phyloP scores from a whole-genome alignment of 306 rosid genomes.

The Malus fusca region DNA sequence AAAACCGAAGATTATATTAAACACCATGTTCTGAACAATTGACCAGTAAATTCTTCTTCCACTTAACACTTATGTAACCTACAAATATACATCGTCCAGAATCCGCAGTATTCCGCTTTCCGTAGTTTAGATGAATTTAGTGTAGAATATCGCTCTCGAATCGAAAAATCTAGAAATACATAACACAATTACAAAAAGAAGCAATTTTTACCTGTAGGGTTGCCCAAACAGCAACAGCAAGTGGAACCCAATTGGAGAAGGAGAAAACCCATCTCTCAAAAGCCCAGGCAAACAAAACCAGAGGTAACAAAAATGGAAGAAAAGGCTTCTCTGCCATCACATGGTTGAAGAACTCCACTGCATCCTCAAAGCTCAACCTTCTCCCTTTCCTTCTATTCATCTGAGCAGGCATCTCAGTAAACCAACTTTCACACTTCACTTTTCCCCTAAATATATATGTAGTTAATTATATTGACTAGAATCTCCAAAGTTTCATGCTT shows the following conservation, averaged over 20 bases:
- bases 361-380: slow-evolving; percentile 34
- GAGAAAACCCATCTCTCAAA: slow-evolving; percentile 84
- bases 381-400: slow-evolving; percentile 43
- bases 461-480: not conserved
- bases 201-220: slow-evolving; percentile 60
- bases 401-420: slow-evolving; percentile 21
- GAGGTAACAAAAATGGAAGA: slow-evolving; percentile 48
- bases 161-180: not conserved
- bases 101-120: not conserved
- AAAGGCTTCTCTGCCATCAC: slow-evolving; percentile 46
- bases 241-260: slow-evolving; percentile 80
- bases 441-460: not conserved
- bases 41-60: not conserved
- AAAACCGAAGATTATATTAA: not conserved
- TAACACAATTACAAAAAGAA: not conserved
- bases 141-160: not conserved
- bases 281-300: slow-evolving; percentile 64
- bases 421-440: not conserved
- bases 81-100: not conserved
- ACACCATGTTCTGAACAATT: not conserved
- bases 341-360: slow-evolving; percentile 42
- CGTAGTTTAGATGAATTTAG: no score
- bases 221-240: slow-evolving; percentile 68
- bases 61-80: not conserved
- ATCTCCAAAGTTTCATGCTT: not conserved